Evolutionary conservation across 2,329 filamentous ascomycete species (phyloP), one percentile per base, ranked within the genome.

Genomic region (Thermomyces lanuginosus): DNA sequence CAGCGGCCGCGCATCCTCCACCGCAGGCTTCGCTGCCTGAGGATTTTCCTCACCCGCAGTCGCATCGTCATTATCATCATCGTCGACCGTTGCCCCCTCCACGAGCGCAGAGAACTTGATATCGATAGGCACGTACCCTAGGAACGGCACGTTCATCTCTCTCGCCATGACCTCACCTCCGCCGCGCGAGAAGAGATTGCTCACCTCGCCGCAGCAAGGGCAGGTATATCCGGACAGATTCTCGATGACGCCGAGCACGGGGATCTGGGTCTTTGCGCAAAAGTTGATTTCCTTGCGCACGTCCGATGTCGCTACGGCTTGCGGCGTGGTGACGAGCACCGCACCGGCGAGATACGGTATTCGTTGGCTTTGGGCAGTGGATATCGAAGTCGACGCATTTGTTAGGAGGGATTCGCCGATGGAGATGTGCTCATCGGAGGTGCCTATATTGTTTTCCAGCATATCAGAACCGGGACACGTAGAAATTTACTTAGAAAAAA

Each of bases 211-310:
- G 44, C 69, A 74, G 34, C 69, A 72, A 8, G 69, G 69, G 40
- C 58, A 61, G 26, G 58, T 50, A 45, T 60, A 63, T 0, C 58
- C 58, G 1, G 54, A 54, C 89, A 98, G 95, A 49, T 98, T 98
- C 58, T 98, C 89, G 23, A 98, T 69, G 1, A 98, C 84, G 0
- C 89, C 89, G 7, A 95, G 61, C 18, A 91, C 72, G 2, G 66
- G 63, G 25, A 92, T 74, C 16, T 70, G 68, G 1, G 80, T 86
- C 58, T 92, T 92, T 27, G 63, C 62, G 55, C 84, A 93, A 48
- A 93, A 92, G 50, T 92, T 92, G 36, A 92, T 66, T 53, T 92
- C 84, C 48, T 92, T 93, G 44, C 81, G 76, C 19, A 98, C 89
- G 47, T 98, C 89, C 1, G 82, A 78, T 15, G 86, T 92, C 8